Conservation (phyloP, 306 rosid species). For the Vigna radiata region DNA sequence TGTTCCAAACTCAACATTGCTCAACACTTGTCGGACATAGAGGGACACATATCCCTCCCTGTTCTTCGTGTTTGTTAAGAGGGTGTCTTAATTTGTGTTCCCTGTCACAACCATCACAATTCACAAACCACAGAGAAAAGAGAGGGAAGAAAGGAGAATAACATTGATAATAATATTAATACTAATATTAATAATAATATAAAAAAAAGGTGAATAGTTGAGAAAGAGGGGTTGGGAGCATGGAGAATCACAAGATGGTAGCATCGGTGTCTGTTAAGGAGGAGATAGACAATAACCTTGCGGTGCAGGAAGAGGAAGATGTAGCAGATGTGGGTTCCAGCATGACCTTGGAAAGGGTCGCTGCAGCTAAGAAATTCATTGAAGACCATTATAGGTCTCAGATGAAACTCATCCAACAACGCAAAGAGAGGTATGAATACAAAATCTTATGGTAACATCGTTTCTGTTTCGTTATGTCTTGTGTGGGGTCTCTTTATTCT, state of each 20-base stretch:
- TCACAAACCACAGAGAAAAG: conserved; percentile 40
- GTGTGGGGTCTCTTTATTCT: background rate
- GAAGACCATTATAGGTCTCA: conserved; percentile 88
- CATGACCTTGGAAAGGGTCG: conserved; percentile 89
- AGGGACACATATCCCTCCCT: conserved; percentile 23
- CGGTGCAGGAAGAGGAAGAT: conserved; percentile 42
- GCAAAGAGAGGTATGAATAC: conserved; percentile 65
- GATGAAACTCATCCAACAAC: conserved; percentile 76
- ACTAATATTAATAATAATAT: background rate
- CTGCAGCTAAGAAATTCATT: conserved; percentile 87
- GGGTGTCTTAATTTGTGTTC: conserved; percentile 47
- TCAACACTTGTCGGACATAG: conserved; percentile 43
- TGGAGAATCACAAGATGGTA: conserved; percentile 53
- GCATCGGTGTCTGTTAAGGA: background rate
- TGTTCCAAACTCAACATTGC: background rate
- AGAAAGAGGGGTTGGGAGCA: conserved; percentile 23
- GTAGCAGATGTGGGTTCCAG: conserved; percentile 64
- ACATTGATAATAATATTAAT: no score
- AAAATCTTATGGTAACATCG: background rate
- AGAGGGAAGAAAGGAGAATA: background rate
- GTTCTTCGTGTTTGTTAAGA: conserved; percentile 18
- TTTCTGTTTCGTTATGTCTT: conserved; percentile 41
- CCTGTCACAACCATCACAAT: conserved; percentile 38
- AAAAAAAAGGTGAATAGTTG: background rate
- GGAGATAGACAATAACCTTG: conserved; percentile 41